These are phyloP conservation scores for Globisporangium uncinulatum DNA, from an alignment of 352 stramenopile species.

Conservation along the genomic window DNA sequence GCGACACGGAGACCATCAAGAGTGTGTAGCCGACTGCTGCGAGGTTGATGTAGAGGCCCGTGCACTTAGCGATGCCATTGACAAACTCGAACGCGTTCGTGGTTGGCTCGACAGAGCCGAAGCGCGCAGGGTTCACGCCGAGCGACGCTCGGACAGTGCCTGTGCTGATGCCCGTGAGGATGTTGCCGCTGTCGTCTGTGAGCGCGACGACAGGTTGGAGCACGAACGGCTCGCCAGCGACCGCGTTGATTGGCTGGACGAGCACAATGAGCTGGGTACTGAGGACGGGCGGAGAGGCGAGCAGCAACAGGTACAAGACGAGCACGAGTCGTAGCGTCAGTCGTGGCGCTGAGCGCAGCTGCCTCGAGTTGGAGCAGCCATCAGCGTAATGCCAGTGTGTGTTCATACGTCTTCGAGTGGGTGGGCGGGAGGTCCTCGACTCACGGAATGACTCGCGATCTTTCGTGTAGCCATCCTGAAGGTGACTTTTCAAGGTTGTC, in stretches of 20 bases:
- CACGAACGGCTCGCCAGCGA: slow-evolving; percentile 50
- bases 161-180: slow-evolving; percentile 49
- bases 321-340: not conserved
- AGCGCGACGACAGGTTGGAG: slow-evolving; percentile 65
- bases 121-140: slow-evolving; percentile 44
- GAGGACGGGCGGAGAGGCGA: slow-evolving; percentile 2
- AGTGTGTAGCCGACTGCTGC: slow-evolving; percentile 65
- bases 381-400: not conserved
- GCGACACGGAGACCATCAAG: slow-evolving; percentile 50
- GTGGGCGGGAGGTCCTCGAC: not conserved
- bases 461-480: too few relatives aligned
- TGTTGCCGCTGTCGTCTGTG: slow-evolving; percentile 73
- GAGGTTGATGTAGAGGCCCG: slow-evolving; percentile 63
- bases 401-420: not conserved
- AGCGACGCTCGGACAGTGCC: slow-evolving; percentile 54
- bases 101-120: slow-evolving; percentile 39
- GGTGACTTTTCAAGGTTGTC: too few relatives aligned
- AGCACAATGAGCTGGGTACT: slow-evolving; percentile 55
- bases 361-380: not conserved
- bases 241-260: slow-evolving; percentile 57
- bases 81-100: slow-evolving; percentile 55
- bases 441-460: too few relatives aligned
- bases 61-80: slow-evolving; percentile 71
- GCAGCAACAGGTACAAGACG: not conserved
- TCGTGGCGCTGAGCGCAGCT: not conserved